Evolutionary conservation across 805 yeast species (phyloP).

Genomic region (Schizosaccharomyces japonicus): DNA sequence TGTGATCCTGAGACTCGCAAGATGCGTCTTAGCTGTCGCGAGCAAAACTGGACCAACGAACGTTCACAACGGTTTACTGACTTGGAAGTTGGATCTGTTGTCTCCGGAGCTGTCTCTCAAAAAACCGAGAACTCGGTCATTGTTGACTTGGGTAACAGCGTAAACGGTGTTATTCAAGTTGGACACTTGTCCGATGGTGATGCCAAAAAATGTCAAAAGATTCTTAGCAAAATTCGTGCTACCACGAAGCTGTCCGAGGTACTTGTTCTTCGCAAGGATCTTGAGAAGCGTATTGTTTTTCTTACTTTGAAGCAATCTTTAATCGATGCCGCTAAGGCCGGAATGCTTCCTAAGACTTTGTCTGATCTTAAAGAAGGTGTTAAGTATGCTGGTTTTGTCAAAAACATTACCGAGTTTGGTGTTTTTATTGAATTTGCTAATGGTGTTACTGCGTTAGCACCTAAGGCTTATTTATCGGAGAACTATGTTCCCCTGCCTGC

Average conservation of each 20-base stretch:
- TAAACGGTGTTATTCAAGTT: slow-evolving; percentile 46
- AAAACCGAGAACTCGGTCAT: slow-evolving; percentile 50
- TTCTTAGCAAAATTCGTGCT: slow-evolving; percentile 34
- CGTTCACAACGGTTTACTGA: slow-evolving; percentile 21
- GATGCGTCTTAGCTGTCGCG: slow-evolving; percentile 51
- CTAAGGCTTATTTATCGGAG: slow-evolving; percentile 37
- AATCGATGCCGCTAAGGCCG: slow-evolving; percentile 34
- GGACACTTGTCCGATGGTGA: slow-evolving; percentile 63
- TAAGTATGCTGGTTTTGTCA: slow-evolving; percentile 48
- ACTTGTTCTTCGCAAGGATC: slow-evolving; percentile 43
- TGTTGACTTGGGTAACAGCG: slow-evolving; percentile 29
- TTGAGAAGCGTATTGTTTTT: slow-evolving; percentile 33
- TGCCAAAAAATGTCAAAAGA: slow-evolving; percentile 45
- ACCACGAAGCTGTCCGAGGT: slow-evolving; percentile 39
- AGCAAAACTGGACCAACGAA: slow-evolving; percentile 15
- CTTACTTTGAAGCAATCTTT: slow-evolving; percentile 43
- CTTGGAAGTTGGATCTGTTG: slow-evolving; percentile 37
- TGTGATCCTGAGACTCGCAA: slow-evolving; percentile 31
- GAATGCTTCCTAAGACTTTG: slow-evolving; percentile 32
- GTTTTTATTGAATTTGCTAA: slow-evolving; percentile 64
- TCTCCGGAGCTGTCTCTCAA: slow-evolving; percentile 31
- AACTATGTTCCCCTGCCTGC: slow-evolving; percentile 27
- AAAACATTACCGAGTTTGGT: slow-evolving; percentile 56
- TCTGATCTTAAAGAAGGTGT: slow-evolving; percentile 31
- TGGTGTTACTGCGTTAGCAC: slow-evolving; percentile 57